Evolutionary conservation across 2,329 filamentous ascomycete genomes (phyloP), one percentile per base, ranked within the genome.

Genomic region (Diaporthe citrichinensis): DNA sequence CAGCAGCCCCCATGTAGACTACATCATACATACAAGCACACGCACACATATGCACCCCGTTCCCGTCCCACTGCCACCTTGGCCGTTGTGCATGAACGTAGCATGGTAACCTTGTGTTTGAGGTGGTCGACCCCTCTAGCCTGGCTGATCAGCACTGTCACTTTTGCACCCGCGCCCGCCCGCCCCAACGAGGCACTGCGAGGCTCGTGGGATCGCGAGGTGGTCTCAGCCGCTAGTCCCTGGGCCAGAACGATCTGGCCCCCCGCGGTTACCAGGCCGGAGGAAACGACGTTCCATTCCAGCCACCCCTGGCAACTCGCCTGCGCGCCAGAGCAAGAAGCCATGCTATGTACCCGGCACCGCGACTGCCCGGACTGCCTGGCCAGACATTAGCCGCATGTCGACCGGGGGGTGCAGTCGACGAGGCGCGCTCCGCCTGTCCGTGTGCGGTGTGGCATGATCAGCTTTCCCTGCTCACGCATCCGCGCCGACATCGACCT

Each of bases 221-320:
- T 72, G 31, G 58, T 72, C 69, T 72, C 71, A 72, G 49, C 58
- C 71, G 58, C 71, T 72, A 65, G 71, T 55, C 49, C 58, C 58
- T 46, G 46, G n/a, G 58, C 71, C 51, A 73, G 71, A 65, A 44
- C 71, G 39, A 39, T 73, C 71, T 73, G 71, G 71, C 34, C 71
- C 49, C 46, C 49, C n/a, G 46, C 15, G 46, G 23, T 39, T 53
- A 41, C 46, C 46, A 39, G 14, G 46, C 46, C 34, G 12, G 46
- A 28, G 46, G 65, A 39, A 28, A 28, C 65, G 46, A 68, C 41
- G 31, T 62, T 34, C 71, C 59, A 62, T 72, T 17, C 57, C 36
- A 41, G 17, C 8, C 7, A 4, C 59, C 69, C 41, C 39, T 67
- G 39, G 41, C 61, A 55, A 28, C 51, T 55, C 51, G 15, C 25